Base-by-base conservation (phyloP, 1,284 basidiomycete genomes). In the Thelephora terrestris region DNA sequence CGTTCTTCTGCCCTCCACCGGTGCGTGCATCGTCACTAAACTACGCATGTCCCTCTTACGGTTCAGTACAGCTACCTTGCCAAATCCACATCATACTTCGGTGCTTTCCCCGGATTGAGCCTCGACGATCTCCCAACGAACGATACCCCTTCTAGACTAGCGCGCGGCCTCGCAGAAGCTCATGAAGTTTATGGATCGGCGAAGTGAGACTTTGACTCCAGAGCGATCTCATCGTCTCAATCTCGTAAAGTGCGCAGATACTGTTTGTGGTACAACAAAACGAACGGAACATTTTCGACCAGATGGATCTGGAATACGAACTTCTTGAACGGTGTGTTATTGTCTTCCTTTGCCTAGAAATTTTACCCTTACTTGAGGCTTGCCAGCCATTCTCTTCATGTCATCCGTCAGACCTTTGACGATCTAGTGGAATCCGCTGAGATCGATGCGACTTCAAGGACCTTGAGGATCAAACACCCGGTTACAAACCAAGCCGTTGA, bases 211-310 rank as follows among this genome's bases (percentile, higher is more conserved):
- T 45, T 21, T 36, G n/a, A 18, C 7, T 10, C 38, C 39, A 36
- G 24, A 46, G 23, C 18, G 25, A 36, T 48, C 40, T 58, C 46
- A 49, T 49, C 47, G 45, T 7, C 12, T 32, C 17, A 47, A 44
- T 20, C 14, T 47, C 53, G 17, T 45, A 14, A 17, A 87, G 84
- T n/a, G 71, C 88, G 7, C 69, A 70, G 40, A 78, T 99, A 17
- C 71, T 99, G 2, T 93, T 98, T 57, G 90, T 98, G 4, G 81
- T 92, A 0, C 94, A 96, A 61, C 76, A 81, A 7, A 77, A 80
- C 23, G 96, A 99, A 64, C 75, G 94, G n/a, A 99, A 99, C 62
- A 78, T 95, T 0, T 99, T 98, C 61, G 95, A 99, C 61, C 96
- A 99, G 64, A 76, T 85, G 4, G 81, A 78, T 67, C 66, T 99